Evolutionary conservation across 164 flowering plant genomes (phyloP), one percentile per base, ranked within the genome.

Genomic region (Amborella trichopoda): DNA sequence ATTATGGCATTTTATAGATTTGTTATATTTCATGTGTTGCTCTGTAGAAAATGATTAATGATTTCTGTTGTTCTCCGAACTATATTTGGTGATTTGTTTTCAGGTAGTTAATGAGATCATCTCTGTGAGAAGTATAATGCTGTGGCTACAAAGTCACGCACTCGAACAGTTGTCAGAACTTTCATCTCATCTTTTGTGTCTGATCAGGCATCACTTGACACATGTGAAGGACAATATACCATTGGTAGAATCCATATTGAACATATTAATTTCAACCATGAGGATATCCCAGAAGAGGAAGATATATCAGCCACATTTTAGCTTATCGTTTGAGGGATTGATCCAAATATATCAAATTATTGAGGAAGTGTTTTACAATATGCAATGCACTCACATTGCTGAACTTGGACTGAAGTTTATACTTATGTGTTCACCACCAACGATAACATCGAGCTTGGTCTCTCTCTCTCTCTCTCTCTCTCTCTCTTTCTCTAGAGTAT

Each of bases 161-260:
- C 68, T 80, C 41, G 95, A 83, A 63, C 91, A 86, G 68, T 77
- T 90, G 41, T 69, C 78, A 30, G 91, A 86, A 53, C 58, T 90
- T 49, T 53, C 83, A 39, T 71, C 62, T 46, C 68, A 67, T 58
- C 58, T 83, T 11, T 63, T 48, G 58, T 73, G 59, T 28, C 46
- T 86, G 17, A 52, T 83, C 23, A 28, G 65, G 25, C 58, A 48
- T 50, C 61, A 60, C n/a, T 44, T 36, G 26, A 50, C 58, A 52
- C 46, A 58, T 39, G 32, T 65, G 5, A 67, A 63, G 54, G 67
- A 62, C 46, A 49, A 76, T 42, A 55, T 26, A 36, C 24, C 26
- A 19, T 39, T 78, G 41, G 57, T 68, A 30, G 50, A 50, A 53
- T 61, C 60, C 23, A 45, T 68, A 46, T 44, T 90, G 8, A 58